Conservation (phyloP, 202 grass and related monocot genomes). For the Dendrocalamus latiflorus region DNA sequence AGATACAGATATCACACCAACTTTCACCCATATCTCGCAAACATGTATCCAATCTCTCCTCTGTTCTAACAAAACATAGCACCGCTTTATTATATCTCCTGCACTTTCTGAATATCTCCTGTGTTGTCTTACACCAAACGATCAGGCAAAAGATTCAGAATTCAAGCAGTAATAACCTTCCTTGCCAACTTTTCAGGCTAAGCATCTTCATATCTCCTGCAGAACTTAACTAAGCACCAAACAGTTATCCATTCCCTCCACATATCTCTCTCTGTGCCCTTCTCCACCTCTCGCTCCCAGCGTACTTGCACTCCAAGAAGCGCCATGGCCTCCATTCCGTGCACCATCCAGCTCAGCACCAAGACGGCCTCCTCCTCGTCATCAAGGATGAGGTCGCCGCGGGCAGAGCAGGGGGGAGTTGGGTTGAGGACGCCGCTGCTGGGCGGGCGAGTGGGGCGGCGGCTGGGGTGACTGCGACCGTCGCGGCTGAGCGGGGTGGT, state of each 20-base stretch:
- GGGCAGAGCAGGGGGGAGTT: neutral
- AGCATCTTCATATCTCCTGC: too few species aligned
- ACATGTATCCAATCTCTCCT: neutral
- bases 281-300: slow-evolving; percentile 28
- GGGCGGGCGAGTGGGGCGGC: neutral
- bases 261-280: neutral
- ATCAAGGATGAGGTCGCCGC: slow-evolving; percentile 7
- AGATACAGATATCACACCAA: slow-evolving; percentile 11
- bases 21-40: neutral
- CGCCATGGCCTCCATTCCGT: slow-evolving; percentile 83
- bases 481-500: slow-evolving; percentile 36
- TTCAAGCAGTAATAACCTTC: neutral
- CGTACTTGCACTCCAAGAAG: neutral
- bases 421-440: slow-evolving; percentile 29
- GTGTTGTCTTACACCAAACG: too few species aligned
- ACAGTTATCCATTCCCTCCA: slow-evolving; percentile 30
- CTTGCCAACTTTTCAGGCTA: too few species aligned
- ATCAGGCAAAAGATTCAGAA: neutral
- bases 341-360: slow-evolving; percentile 45
- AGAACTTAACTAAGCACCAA: too few species aligned
- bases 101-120: slow-evolving; percentile 15
- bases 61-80: neutral
- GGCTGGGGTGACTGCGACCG: slow-evolving; percentile 39
- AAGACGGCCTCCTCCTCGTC: slow-evolving; percentile 1
- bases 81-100: neutral